Evolutionary conservation across 768 basidiomycete species (phyloP).

Genomic region (Flagelloscypha sp.): DNA sequence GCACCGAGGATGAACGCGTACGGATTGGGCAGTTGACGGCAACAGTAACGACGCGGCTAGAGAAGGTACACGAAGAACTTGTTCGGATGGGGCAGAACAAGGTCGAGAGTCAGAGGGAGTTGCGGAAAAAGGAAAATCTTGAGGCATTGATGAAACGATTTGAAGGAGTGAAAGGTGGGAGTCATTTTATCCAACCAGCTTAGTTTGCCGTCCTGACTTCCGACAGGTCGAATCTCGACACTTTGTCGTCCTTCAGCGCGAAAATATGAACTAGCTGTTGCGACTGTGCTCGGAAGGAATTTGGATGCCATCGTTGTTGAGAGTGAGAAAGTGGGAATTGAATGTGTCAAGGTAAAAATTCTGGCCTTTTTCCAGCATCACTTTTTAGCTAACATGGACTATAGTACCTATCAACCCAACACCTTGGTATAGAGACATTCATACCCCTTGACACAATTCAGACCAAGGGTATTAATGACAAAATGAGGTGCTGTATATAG

Average conservation of each 20-base stretch:
- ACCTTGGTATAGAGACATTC: slow-evolving; percentile 94
- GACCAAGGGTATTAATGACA: slow-evolving; percentile 89
- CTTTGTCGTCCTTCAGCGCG: slow-evolving; percentile 89
- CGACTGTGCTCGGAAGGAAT: slow-evolving; percentile 87
- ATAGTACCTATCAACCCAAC: slow-evolving; percentile 91
- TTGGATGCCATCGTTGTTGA: slow-evolving; percentile 96
- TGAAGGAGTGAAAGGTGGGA: background rate
- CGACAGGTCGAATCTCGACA: slow-evolving; percentile 87
- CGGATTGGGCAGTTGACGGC: too few species aligned
- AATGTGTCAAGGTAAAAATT: slow-evolving; percentile 80
- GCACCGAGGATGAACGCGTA: too few species aligned
- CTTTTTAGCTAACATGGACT: slow-evolving; percentile 2
- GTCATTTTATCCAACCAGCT: background rate
- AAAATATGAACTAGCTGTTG: slow-evolving; percentile 89
- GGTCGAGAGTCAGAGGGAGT: too few species aligned
- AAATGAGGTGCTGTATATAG: slow-evolving; percentile 85
- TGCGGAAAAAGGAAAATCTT: too few species aligned
- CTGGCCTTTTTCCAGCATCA: background rate
- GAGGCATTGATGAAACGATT: slow-evolving; percentile 1
- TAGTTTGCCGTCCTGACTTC: slow-evolving; percentile 49
- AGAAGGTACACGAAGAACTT: too few species aligned
- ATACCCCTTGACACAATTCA: slow-evolving; percentile 98
- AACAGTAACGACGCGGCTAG: too few species aligned
- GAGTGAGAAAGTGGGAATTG: slow-evolving; percentile 93
- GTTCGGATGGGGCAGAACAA: too few species aligned